Evolutionary conservation across 306 rosid genomes (phyloP).

Genomic region (Vigna trinervia): DNA sequence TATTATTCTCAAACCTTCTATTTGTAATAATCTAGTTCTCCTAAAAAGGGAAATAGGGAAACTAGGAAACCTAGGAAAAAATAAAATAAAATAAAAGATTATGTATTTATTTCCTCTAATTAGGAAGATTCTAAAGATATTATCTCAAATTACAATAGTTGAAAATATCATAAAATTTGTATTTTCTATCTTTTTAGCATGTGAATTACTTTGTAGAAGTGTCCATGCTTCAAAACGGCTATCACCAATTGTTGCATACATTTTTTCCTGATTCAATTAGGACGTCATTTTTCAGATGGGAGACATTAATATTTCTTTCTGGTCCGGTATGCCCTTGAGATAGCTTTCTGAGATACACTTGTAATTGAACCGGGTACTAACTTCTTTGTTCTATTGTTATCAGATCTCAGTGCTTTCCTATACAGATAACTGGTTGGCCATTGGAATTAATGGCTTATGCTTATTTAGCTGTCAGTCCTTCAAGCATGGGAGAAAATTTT

Average conservation of each 20-base stretch:
- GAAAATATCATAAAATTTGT: background rate
- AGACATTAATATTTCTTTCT: slow-evolving; percentile 3
- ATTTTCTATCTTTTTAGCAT: slow-evolving; percentile 1
- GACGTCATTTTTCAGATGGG: background rate
- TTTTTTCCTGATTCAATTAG: background rate
- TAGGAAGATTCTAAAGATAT: no score
- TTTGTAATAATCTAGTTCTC: no score
- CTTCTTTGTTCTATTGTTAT: slow-evolving; percentile 32
- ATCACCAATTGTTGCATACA: background rate
- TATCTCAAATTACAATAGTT: no score
- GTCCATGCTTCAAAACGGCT: slow-evolving; percentile 17
- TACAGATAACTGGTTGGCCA: slow-evolving; percentile 94
- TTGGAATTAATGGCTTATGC: slow-evolving; percentile 92
- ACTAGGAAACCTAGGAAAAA: no score
- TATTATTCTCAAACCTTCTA: no score
- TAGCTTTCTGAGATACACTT: slow-evolving; percentile 10
- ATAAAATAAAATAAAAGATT: no score
- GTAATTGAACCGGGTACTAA: slow-evolving; percentile 22
- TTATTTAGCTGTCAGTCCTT: slow-evolving; percentile 85
- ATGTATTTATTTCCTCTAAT: no score
- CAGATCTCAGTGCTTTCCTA: slow-evolving; percentile 89
- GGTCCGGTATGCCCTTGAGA: background rate
- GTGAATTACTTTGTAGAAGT: slow-evolving; percentile 1
- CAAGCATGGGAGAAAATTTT: slow-evolving; percentile 78
- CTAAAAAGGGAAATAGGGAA: no score